phyloP scores from a whole-genome alignment of 169 alveolate genomes.

The Plasmodium cynomolgi region DNA sequence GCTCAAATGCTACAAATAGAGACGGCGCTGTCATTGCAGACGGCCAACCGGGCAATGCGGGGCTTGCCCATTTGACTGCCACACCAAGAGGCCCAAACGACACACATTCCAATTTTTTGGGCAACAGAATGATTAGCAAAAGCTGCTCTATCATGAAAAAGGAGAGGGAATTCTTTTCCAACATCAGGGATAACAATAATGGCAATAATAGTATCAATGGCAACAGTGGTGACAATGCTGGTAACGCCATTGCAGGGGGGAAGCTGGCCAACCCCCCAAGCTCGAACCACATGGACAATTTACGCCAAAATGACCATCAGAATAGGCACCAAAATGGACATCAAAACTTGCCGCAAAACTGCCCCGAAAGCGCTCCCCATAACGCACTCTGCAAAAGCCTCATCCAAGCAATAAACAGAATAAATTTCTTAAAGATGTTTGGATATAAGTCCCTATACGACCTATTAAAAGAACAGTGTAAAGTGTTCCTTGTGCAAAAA shows the following conservation, averaged over 20 bases:
- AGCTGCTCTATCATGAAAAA: slow-evolving; percentile 30
- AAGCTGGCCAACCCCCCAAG: neutral
- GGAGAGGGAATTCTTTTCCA: neutral
- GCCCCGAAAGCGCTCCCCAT: neutral
- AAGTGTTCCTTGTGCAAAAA: neutral
- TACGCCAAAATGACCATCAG: neutral
- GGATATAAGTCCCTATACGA: slow-evolving; percentile 62
- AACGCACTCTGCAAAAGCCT: neutral
- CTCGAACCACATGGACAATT: neutral
- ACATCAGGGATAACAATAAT: neutral
- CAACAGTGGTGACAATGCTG: neutral
- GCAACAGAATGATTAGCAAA: neutral
- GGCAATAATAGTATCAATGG: neutral
- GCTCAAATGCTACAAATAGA: neutral
- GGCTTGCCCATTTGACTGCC: neutral
- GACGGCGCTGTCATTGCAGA: neutral
- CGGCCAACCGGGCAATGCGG: neutral
- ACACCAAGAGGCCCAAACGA: neutral
- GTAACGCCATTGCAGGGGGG: neutral
- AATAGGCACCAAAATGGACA: neutral
- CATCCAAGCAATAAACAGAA: slow-evolving; percentile 16
- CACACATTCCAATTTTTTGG: neutral
- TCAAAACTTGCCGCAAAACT: neutral
- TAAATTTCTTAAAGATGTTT: slow-evolving; percentile 10
- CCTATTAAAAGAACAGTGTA: slow-evolving; percentile 29